Evolutionary conservation across 108 stramenopile genomes (phyloP).

Genomic region (Cafeteria roenbergensis): DNA sequence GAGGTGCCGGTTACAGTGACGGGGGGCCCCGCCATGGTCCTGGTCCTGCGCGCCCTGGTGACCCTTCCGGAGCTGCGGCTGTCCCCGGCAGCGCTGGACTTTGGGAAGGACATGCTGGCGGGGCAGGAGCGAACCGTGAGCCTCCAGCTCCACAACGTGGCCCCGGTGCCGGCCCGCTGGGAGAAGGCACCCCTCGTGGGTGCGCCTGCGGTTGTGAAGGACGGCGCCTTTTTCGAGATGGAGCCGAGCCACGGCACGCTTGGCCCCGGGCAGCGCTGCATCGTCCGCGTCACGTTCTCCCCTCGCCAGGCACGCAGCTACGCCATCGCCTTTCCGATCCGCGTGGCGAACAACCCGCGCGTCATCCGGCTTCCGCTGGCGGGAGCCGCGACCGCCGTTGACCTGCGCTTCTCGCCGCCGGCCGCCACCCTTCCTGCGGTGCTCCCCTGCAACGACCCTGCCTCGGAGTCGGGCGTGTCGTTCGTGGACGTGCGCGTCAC

Average conservation of each 20-base stretch:
- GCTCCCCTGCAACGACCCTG: constrained; percentile 24
- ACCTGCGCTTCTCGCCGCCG: constrained; percentile 27
- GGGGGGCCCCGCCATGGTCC: constrained; percentile 34
- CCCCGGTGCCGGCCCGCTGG: constrained; percentile 25
- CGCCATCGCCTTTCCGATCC: constrained; percentile 30
- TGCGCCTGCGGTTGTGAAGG: constrained; percentile 16
- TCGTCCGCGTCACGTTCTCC: constrained; percentile 41
- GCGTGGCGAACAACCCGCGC: constrained; percentile 23
- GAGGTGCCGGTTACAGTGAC: constrained; percentile 28
- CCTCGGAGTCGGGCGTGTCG: constrained; percentile 2
- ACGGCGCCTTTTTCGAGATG: constrained; percentile 28
- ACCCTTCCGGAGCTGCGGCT: constrained; percentile 29
- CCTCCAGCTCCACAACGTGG: constrained; percentile 24
- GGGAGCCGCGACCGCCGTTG: constrained; percentile 28
- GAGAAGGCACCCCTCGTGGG: constrained; percentile 11
- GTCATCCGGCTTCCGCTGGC: constrained; percentile 15
- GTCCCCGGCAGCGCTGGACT: constrained; percentile 24
- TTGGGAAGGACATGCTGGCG: constrained; percentile 15
- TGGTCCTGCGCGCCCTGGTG: constrained; percentile 34
- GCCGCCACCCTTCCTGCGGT: constrained; percentile 35
- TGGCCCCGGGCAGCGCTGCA: constrained; percentile 18
- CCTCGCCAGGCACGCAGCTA: constrained; percentile 32
- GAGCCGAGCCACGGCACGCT: constrained; percentile 31
- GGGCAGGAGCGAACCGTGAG: constrained; percentile 21
- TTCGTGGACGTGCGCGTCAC: constrained; percentile 22